Evolutionary conservation across 202 grass and related monocot species (phyloP).

Genomic region (Panicum virgatum): DNA sequence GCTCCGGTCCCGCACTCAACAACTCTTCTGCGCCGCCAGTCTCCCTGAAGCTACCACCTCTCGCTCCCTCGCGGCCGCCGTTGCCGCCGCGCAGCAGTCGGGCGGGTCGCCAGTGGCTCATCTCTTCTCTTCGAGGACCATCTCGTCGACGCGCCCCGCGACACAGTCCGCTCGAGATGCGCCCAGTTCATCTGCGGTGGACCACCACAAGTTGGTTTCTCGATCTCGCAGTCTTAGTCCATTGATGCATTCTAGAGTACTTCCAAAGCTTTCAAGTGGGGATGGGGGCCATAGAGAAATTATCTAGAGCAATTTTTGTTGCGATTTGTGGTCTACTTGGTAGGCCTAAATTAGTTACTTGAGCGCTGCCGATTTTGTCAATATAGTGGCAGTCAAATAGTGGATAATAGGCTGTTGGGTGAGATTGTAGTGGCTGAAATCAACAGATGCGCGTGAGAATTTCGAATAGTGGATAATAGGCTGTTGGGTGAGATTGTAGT

Average conservation of each 20-base stretch:
- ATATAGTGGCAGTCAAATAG: not conserved
- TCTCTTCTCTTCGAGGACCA: constrained; percentile 28
- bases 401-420: not conserved
- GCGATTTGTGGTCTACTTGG: not conserved
- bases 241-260: not conserved
- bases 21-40: not conserved
- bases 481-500: not conserved
- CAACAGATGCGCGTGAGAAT: not conserved
- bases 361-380: not conserved
- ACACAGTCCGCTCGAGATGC: not conserved
- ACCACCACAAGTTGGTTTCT: constrained; percentile 38
- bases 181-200: constrained; percentile 9
- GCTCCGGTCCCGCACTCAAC: not conserved
- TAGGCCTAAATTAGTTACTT: not conserved
- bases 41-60: constrained; percentile 28
- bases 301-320: not conserved
- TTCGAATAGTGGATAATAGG: not conserved
- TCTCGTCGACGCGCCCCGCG: constrained; percentile 33
- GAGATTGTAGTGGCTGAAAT: not conserved
- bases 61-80: not conserved
- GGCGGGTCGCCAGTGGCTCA: constrained; percentile 1
- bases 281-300: not conserved
- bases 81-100: not conserved
- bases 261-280: not conserved
- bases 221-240: not conserved